Percentiles rank a stretch among this genome's conserved stretches.
These are phyloP conservation scores for Massarina eburnea DNA, from an alignment of 2,329 filamentous ascomycete species.

Conservation along the genomic window DNA sequence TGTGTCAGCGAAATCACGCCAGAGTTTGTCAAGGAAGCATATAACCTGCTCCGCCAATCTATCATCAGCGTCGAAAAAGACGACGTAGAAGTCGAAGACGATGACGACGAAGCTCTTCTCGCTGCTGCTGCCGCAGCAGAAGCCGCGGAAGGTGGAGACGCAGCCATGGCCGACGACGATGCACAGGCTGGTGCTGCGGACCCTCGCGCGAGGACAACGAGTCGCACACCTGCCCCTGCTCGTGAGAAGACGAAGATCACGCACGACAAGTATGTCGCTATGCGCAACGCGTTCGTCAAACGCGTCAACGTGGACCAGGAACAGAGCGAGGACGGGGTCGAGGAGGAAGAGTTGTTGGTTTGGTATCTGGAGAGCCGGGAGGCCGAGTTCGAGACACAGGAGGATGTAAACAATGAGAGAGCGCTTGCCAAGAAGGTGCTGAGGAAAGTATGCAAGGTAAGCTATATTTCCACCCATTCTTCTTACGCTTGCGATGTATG, in stretches of 20 bases:
- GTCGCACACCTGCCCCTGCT: slow-evolving; percentile 44
- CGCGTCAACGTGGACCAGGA: slow-evolving; percentile 82
- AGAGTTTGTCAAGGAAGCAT: slow-evolving; percentile 88
- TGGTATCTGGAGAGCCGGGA: slow-evolving; percentile 96
- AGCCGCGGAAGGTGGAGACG: slow-evolving; percentile 48
- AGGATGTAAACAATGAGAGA: slow-evolving; percentile 77
- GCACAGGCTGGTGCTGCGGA: slow-evolving; percentile 37
- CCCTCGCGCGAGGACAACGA: slow-evolving; percentile 26
- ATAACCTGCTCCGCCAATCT: slow-evolving; percentile 84
- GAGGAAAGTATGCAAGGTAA: slow-evolving; percentile 93
- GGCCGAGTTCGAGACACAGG: slow-evolving; percentile 75
- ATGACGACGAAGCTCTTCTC: slow-evolving; percentile 64
- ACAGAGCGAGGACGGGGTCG: slow-evolving; percentile 75
- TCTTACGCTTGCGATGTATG: not conserved
- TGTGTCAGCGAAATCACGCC: slow-evolving; percentile 88
- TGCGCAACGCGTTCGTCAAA: slow-evolving; percentile 82
- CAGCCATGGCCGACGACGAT: slow-evolving; percentile 29
- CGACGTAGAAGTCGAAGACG: slow-evolving; percentile 89
- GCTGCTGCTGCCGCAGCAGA: slow-evolving; percentile 54
- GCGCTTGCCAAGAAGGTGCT: slow-evolving; percentile 79
- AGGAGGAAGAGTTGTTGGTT: slow-evolving; percentile 75
- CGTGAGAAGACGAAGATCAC: slow-evolving; percentile 82
- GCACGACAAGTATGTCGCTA: slow-evolving; percentile 90
- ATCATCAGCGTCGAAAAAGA: slow-evolving; percentile 99
- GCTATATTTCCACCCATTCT: slow-evolving; percentile 25